phyloP scores from a whole-genome alignment of 2,329 filamentous ascomycete genomes.

The Podosphaera xanthii region DNA sequence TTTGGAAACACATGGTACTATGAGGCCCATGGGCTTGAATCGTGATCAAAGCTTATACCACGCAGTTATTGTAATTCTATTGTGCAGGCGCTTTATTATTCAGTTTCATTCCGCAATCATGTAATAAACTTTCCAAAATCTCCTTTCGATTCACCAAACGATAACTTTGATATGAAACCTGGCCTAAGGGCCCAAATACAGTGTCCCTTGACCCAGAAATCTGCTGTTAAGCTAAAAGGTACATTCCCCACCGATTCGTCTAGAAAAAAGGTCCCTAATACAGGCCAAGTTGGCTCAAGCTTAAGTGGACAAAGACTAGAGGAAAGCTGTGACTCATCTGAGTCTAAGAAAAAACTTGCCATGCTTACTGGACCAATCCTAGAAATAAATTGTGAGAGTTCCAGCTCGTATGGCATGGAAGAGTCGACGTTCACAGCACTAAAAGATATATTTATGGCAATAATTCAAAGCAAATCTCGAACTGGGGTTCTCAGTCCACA shows the following conservation, averaged over 20 bases:
- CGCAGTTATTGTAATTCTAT: constrained; percentile 94
- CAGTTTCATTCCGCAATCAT: constrained; percentile 75
- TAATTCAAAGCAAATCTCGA: constrained; percentile 59
- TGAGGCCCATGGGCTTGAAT: neutral
- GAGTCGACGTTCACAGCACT: constrained; percentile 86
- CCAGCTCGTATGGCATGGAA: constrained; percentile 66
- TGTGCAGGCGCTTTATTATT: constrained; percentile 91
- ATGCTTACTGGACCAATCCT: constrained; percentile 71
- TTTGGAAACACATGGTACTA: constrained; percentile 90
- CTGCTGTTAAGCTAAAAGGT: constrained; percentile 27
- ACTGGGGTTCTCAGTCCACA: constrained; percentile 82
- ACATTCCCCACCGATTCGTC: constrained; percentile 28
- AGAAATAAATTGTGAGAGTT: constrained; percentile 63
- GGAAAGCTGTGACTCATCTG: constrained; percentile 81
- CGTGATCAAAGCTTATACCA: no score
- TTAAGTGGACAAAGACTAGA: constrained; percentile 40
- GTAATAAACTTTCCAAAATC: constrained; percentile 77
- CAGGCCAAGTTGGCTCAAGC: constrained; percentile 29
- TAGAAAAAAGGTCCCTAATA: constrained; percentile 29
- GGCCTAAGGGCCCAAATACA: constrained; percentile 25
- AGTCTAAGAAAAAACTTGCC: constrained; percentile 95
- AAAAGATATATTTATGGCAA: constrained; percentile 85
- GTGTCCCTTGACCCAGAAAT: constrained; percentile 20
- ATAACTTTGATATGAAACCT: constrained; percentile 33
- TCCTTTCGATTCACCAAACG: constrained; percentile 45